These are phyloP conservation scores for Lactarius deliciosus DNA, from an alignment of 768 basidiomycete species.

Conservation along the genomic window DNA sequence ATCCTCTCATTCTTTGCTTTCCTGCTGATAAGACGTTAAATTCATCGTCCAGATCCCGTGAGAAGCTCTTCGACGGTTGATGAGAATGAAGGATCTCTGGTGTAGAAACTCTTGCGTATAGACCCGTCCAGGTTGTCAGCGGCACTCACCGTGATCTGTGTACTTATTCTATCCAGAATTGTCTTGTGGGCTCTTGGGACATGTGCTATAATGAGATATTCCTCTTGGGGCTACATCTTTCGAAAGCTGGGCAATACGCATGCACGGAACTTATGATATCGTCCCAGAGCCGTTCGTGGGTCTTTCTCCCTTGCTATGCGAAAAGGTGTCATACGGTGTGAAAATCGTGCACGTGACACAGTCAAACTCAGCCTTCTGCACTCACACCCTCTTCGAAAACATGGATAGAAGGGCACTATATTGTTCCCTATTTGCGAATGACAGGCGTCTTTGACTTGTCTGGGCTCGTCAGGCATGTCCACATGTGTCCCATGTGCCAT, in stretches of 20 bases:
- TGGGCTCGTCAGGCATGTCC: not conserved
- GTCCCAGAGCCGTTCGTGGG: not conserved
- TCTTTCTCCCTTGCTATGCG: not conserved
- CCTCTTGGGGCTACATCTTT: slow-evolving; percentile 4
- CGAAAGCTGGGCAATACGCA: not conserved
- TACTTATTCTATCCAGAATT: slow-evolving; percentile 29
- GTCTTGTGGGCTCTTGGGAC: slow-evolving; percentile 21
- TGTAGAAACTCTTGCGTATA: slow-evolving; percentile 30
- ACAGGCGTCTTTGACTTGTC: slow-evolving; percentile 5
- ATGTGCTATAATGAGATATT: slow-evolving; percentile 26
- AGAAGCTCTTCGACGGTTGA: slow-evolving; percentile 53
- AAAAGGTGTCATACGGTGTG: not conserved
- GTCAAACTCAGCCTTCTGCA: not conserved
- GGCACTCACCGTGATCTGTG: slow-evolving; percentile 27
- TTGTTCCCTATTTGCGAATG: slow-evolving; percentile 4
- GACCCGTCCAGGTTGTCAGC: slow-evolving; percentile 20
- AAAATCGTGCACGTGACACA: slow-evolving; percentile 1
- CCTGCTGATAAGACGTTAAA: slow-evolving; percentile 29
- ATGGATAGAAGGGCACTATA: slow-evolving; percentile 7
- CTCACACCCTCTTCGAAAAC: not conserved
- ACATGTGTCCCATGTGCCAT: not conserved
- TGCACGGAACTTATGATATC: slow-evolving; percentile 2
- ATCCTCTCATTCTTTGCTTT: slow-evolving; percentile 29
- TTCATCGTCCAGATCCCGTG: slow-evolving; percentile 59
- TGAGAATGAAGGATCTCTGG: slow-evolving; percentile 60